Conservation (phyloP, 73 alveolate genomes). For the Symbiodinium natans region DNA sequence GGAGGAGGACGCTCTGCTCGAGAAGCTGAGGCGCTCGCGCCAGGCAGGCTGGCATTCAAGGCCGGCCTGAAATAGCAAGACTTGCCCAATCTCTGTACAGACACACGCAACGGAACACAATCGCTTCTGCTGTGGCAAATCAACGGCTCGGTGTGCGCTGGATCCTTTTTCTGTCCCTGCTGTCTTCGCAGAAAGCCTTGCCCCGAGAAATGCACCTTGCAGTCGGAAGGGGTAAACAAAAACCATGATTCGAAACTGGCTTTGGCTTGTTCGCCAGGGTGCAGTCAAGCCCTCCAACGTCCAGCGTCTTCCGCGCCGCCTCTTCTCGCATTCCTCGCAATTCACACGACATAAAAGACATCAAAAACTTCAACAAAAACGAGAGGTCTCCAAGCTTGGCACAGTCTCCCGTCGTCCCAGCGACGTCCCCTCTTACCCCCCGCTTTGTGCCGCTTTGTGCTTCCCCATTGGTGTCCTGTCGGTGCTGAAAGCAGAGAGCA, state of each 20-base stretch:
- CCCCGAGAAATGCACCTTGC: conserved; percentile 39
- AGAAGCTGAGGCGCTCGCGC: neutral
- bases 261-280: neutral
- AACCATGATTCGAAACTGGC: neutral
- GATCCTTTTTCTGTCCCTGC: neutral
- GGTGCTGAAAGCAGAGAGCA: too few species aligned
- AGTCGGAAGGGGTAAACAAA: neutral
- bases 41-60: neutral
- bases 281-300: conserved; percentile 54
- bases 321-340: neutral
- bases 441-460: too few species aligned
- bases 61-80: neutral
- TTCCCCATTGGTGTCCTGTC: too few species aligned
- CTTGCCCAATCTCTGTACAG: too few species aligned
- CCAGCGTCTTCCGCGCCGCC: conserved; percentile 46
- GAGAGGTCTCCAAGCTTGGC: too few species aligned
- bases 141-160: neutral
- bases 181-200: neutral
- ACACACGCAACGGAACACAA: neutral
- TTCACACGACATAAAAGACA: too few species aligned
- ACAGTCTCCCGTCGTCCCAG: too few species aligned
- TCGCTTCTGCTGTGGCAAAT: neutral
- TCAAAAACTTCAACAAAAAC: too few species aligned
- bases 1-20: neutral
- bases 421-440: too few species aligned